Evolutionary conservation across 495 filamentous ascomycete genomes (phyloP).

Genomic region (Hypoxylon fragiforme): DNA sequence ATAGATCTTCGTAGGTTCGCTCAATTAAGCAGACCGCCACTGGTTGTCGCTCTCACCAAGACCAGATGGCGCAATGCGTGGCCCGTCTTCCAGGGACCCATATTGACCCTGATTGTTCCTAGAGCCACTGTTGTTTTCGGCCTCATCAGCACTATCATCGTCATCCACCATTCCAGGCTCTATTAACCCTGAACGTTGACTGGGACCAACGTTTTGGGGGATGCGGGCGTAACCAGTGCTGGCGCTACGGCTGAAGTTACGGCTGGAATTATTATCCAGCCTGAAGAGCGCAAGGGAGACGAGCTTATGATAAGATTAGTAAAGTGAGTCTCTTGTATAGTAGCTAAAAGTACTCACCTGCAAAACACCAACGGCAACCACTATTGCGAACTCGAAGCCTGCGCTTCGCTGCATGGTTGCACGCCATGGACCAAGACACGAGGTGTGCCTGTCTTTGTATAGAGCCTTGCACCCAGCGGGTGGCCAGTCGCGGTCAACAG

Average conservation of each 20-base stretch:
- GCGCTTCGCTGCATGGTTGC: slow-evolving; percentile 30
- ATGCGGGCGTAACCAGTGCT: slow-evolving; percentile 11
- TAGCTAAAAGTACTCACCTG: slow-evolving; percentile 26
- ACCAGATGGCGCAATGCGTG: slow-evolving; percentile 27
- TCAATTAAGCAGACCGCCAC: slow-evolving; percentile 3
- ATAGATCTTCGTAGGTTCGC: too few species aligned
- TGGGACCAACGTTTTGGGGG: slow-evolving; percentile 1
- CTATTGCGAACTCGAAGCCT: slow-evolving; percentile 32
- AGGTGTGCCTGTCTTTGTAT: slow-evolving; percentile 1
- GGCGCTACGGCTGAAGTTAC: slow-evolving; percentile 4
- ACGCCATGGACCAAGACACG: slow-evolving; percentile 33
- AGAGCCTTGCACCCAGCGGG: background rate
- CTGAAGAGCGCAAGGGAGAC: slow-evolving; percentile 22
- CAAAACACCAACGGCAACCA: slow-evolving; percentile 35
- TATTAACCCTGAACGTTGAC: slow-evolving; percentile 19
- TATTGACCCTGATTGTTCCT: slow-evolving; percentile 1
- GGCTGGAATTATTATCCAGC: slow-evolving; percentile 7
- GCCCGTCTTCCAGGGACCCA: slow-evolving; percentile 7
- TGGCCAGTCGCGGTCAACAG: slow-evolving; percentile 62
- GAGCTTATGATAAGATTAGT: slow-evolving; percentile 11
- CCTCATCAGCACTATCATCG: slow-evolving; percentile 5
- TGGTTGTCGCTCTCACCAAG: slow-evolving; percentile 22
- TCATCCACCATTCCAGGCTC: slow-evolving; percentile 14
- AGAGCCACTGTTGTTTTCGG: slow-evolving; percentile 2
- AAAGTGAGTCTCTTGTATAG: background rate